Evolutionary conservation across 1,139 yeast species (phyloP).

Genomic region (Sugiyamaella neomexicana): DNA sequence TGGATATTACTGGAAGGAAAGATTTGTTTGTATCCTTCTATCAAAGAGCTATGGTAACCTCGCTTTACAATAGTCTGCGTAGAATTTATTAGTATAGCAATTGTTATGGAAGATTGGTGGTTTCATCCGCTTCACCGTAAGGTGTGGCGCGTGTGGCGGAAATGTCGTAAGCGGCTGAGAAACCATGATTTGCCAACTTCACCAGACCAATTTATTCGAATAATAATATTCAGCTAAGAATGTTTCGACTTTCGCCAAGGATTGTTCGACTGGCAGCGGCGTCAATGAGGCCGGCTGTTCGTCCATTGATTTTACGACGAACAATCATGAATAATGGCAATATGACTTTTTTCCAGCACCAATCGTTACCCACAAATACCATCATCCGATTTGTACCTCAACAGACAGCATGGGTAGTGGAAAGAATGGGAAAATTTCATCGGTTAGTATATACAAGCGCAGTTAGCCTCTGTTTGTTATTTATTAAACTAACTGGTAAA

Average conservation of each 20-base stretch:
- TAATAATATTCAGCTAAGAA: background rate
- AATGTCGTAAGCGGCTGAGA: too few species aligned
- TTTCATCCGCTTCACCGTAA: too few species aligned
- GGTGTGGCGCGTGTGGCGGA: too few species aligned
- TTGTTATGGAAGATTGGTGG: too few species aligned
- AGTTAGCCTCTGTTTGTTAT: background rate
- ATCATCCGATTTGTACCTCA: slow-evolving; percentile 80
- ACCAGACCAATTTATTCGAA: too few species aligned
- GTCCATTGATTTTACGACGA: slow-evolving; percentile 5
- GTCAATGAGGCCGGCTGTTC: background rate
- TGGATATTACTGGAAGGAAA: too few species aligned
- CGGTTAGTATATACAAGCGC: slow-evolving; percentile 38
- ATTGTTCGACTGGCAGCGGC: slow-evolving; percentile 5
- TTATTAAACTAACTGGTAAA: background rate
- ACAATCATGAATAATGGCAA: slow-evolving; percentile 20
- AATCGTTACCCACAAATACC: slow-evolving; percentile 71
- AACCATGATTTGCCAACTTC: background rate
- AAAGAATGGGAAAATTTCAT: slow-evolving; percentile 85
- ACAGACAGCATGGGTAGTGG: slow-evolving; percentile 89
- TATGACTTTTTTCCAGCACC: slow-evolving; percentile 64
- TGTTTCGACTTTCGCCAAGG: slow-evolving; percentile 4
- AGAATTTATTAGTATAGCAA: too few species aligned
- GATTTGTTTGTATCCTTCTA: too few species aligned
- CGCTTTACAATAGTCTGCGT: too few species aligned
- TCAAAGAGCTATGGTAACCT: too few species aligned